Evolutionary conservation across 1,284 basidiomycete genomes (phyloP).

Genomic region (Paramarasmius palmivorus): DNA sequence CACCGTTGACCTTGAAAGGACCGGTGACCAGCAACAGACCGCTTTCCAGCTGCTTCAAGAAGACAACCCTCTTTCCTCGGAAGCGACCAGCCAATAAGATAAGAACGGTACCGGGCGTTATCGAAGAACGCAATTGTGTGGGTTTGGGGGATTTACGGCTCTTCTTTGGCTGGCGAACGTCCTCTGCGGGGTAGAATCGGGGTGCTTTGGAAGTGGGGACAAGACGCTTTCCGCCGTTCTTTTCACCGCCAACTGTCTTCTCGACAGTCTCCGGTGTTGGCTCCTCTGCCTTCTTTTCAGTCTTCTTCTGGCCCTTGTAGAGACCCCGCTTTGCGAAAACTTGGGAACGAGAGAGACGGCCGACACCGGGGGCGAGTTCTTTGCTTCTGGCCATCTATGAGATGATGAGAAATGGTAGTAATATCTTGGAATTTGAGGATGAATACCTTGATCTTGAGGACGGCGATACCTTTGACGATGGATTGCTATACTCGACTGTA

Average conservation of each 20-base stretch:
- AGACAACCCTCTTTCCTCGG: constrained; percentile 98
- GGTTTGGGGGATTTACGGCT: constrained; percentile 85
- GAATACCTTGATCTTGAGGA: constrained; percentile 50
- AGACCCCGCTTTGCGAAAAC: constrained; percentile 81
- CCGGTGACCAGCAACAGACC: constrained; percentile 96
- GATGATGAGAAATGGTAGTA: constrained; percentile 23
- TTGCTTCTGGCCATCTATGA: constrained; percentile 90
- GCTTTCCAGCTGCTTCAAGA: constrained; percentile 94
- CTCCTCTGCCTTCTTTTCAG: constrained; percentile 63
- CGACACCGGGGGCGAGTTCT: constrained; percentile 82
- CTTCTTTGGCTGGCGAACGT: constrained; percentile 88
- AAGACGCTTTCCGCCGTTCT: constrained; percentile 89
- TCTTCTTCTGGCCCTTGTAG: constrained; percentile 80
- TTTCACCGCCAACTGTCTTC: constrained; percentile 85
- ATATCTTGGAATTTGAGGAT: constrained; percentile 14
- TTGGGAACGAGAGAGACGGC: constrained; percentile 82
- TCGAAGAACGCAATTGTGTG: constrained; percentile 80
- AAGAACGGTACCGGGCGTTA: constrained; percentile 94
- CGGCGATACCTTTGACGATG: constrained; percentile 46
- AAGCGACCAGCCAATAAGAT: constrained; percentile 98
- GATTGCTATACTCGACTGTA: no score
- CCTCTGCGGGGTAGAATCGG: constrained; percentile 97
- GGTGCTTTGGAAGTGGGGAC: constrained; percentile 87
- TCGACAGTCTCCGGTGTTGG: constrained; percentile 69
- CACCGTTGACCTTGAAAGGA: constrained; percentile 98